Percentiles rank a stretch among this genome's conserved stretches.
These are phyloP conservation scores for Cucurbita maxima DNA, from an alignment of 306 rosid species.

Conservation along the genomic window DNA sequence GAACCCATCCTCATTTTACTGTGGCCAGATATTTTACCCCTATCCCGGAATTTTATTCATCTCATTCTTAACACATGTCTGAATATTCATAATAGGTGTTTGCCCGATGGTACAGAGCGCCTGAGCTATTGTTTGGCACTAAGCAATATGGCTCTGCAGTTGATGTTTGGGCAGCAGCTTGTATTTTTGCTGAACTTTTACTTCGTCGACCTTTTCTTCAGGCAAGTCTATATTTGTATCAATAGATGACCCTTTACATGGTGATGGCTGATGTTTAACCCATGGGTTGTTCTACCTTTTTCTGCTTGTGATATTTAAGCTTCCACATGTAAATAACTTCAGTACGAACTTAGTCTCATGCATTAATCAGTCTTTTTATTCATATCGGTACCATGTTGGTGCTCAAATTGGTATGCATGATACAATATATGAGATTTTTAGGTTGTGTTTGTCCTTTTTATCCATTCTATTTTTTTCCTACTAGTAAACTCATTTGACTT, in stretches of 20 bases:
- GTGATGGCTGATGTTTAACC: not conserved
- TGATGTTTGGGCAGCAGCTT: conserved; percentile 99
- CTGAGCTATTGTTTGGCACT: conserved; percentile 84
- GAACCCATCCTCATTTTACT: not conserved
- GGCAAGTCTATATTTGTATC: conserved; percentile 22
- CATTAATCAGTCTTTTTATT: not conserved
- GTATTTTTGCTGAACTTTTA: conserved; percentile 85
- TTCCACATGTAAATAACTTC: not conserved
- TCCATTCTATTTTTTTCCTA: not conserved
- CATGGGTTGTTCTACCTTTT: not conserved
- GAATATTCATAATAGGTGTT: conserved; percentile 43
- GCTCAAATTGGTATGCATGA: not conserved
- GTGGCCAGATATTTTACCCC: not conserved
- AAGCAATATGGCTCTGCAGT: conserved; percentile 92
- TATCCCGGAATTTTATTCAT: not conserved
- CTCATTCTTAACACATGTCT: not conserved
- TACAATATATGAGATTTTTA: not conserved
- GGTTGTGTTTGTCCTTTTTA: not conserved
- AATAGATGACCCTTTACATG: too few relatives aligned
- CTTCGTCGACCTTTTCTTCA: conserved; percentile 88
- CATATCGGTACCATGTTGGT: not conserved
- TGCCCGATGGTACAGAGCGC: conserved; percentile 99
- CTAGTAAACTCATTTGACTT: not conserved
- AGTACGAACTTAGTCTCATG: not conserved
- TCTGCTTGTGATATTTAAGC: not conserved